A percentile compares a stretch with the other conserved stretches of the same genome.
These are phyloP conservation scores for Escovopsis sp. DNA, from an alignment of 2,329 filamentous ascomycete genomes.

Conservation along the genomic window DNA sequence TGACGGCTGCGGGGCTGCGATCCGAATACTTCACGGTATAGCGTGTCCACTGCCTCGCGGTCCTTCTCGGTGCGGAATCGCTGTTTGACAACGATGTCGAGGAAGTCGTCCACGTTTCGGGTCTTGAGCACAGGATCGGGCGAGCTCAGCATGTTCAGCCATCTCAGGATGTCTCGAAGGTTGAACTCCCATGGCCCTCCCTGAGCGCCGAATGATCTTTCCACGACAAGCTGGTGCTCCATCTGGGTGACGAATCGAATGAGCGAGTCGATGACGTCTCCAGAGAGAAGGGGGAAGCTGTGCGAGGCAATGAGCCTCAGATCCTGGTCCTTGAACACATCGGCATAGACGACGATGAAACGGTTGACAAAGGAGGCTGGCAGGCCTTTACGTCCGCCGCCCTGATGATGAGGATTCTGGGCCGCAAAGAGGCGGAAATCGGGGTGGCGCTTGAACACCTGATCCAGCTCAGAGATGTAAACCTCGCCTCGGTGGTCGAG, in stretches of 20 bases:
- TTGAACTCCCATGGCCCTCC: constrained; percentile 93
- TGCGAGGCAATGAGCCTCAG: constrained; percentile 67
- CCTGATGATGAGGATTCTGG: constrained; percentile 95
- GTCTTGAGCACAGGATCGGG: constrained; percentile 45
- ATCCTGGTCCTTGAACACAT: constrained; percentile 72
- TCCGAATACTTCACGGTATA: constrained; percentile 55
- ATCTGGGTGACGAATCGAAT: constrained; percentile 72
- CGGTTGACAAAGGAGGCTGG: constrained; percentile 95
- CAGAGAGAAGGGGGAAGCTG: constrained; percentile 52
- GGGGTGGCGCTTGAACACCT: constrained; percentile 79
- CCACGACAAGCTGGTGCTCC: constrained; percentile 52
- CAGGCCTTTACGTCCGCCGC: constrained; percentile 84
- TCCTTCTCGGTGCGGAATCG: constrained; percentile 68
- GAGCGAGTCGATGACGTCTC: constrained; percentile 46
- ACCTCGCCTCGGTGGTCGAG: constrained; percentile 92
- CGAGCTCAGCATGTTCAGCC: constrained; percentile 51
- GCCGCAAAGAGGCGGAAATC: constrained; percentile 92
- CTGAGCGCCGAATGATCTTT: constrained; percentile 43
- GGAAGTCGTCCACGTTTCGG: constrained; percentile 54
- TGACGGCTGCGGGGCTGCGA: constrained; percentile 39
- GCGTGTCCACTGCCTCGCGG: constrained; percentile 43
- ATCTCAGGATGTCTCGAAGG: constrained; percentile 75
- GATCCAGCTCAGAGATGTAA: constrained; percentile 88
- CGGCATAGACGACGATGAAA: constrained; percentile 94
- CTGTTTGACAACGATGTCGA: constrained; percentile 71